Evolutionary conservation across 2,329 filamentous ascomycete species (phyloP), one percentile per base, ranked within the genome.

Genomic region (Calonectria pauciramosa): DNA sequence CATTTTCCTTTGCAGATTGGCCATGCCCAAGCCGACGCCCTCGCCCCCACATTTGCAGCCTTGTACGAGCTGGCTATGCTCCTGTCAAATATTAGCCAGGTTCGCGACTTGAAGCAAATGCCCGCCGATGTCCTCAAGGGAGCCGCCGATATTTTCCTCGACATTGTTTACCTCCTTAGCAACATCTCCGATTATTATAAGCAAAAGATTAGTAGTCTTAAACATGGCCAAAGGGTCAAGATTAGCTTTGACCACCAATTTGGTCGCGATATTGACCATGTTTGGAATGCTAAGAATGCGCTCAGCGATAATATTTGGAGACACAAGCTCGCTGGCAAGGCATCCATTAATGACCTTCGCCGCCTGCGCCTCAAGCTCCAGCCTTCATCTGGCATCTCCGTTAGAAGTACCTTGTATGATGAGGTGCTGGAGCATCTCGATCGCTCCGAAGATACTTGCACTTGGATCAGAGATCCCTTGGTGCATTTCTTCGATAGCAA

Each of bases 21-120:
- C 0, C 84, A 84, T 38, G 75, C 81, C 7, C 85, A 86, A 73
- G 85, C 84, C 10, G 78, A 81, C 26, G 84, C 85, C 2, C 80
- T 87, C 4, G 78, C 84, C 4, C 84, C 86, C 1, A 86, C 85
- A 0, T 87, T 87, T 71, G 82, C 83, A 32, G 83, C 84, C 0
- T 75, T 87, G 0, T 85, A 86, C 60, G 85, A 86, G 70, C 80
- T 87, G 2, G 84, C 83, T 2, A 80, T 86, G 65, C 77, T 87
- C 6, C 82, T 86, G 7, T 82, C 82, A 8, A 82, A 83, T 56
- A 80, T 86, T 38, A 82, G 83, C 26, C 83, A 85, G 38, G 83
- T 87, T n/a, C 82, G 80, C 0, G 81, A 83, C 9, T 77, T 86
- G n/a, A 85, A 84, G 67, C 68, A 80, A 4, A 81, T 84, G 59